Conservation (phyloP, 805 yeast genomes). For the Cyberlindnera euphorbiae region DNA sequence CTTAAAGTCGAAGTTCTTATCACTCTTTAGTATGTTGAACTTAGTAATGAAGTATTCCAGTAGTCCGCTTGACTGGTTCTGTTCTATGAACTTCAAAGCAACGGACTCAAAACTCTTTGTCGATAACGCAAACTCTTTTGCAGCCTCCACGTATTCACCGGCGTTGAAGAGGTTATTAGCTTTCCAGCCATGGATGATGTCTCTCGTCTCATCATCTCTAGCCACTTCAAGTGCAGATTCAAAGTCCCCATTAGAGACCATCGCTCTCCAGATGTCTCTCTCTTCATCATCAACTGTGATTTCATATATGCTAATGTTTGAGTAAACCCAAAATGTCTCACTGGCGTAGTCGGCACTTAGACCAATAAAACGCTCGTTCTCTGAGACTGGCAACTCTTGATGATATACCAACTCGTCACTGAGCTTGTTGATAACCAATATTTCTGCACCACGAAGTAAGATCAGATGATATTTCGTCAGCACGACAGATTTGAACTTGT, state of each 20-base stretch:
- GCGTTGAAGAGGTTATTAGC: slow-evolving; percentile 44
- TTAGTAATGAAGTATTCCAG: slow-evolving; percentile 42
- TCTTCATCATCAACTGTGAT: slow-evolving; percentile 65
- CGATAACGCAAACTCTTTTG: slow-evolving; percentile 56
- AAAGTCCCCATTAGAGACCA: slow-evolving; percentile 48
- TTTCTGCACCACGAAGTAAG: slow-evolving; percentile 38
- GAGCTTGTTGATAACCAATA: slow-evolving; percentile 45
- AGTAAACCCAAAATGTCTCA: slow-evolving; percentile 74
- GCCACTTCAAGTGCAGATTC: slow-evolving; percentile 56
- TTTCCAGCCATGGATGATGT: slow-evolving; percentile 46
- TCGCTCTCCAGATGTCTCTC: slow-evolving; percentile 66
- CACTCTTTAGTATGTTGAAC: slow-evolving; percentile 29
- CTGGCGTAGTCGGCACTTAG: slow-evolving; percentile 43
- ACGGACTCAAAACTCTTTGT: slow-evolving; percentile 65
- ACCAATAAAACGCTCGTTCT: slow-evolving; percentile 38
- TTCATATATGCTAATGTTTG: slow-evolving; percentile 61
- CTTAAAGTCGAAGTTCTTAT: slow-evolving; percentile 24
- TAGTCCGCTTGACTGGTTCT: slow-evolving; percentile 38
- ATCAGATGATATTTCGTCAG: slow-evolving; percentile 54
- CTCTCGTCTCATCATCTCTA: slow-evolving; percentile 35
- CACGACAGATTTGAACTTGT: slow-evolving; percentile 34
- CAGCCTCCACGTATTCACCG: slow-evolving; percentile 36
- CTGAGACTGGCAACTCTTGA: slow-evolving; percentile 33
- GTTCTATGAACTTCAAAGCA: slow-evolving; percentile 50
- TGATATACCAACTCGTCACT: slow-evolving; percentile 43